Percentiles rank a stretch among this genome's conserved stretches.
Conservation (phyloP, 176 grass and related monocot genomes). For the Coix lacrymajobi region DNA sequence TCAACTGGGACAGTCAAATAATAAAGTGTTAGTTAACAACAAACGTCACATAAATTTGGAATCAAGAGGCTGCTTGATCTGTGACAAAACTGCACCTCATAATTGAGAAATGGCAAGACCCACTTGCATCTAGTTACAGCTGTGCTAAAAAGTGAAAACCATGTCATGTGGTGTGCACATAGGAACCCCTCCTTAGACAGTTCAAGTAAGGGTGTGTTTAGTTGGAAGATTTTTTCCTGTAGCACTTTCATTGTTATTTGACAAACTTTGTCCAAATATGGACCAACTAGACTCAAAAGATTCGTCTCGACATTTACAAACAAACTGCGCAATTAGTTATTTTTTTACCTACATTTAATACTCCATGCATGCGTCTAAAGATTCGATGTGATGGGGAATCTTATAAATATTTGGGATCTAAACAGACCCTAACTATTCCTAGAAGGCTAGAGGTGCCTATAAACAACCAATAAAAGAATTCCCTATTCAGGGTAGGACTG, state of each 20-base stretch:
- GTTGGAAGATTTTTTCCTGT: too few species aligned
- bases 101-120: not conserved
- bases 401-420: too few species aligned
- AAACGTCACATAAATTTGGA: not conserved
- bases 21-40: not conserved
- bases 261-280: too few species aligned
- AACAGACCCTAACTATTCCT: not conserved
- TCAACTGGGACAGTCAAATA: not conserved
- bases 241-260: too few species aligned
- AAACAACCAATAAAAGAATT: constrained; percentile 10
- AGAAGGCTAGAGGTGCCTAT: not conserved
- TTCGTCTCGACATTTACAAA: too few species aligned
- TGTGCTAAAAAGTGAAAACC: not conserved
- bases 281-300: too few species aligned
- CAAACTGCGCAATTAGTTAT: too few species aligned
- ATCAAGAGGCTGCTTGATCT: not conserved
- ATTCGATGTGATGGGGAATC: too few species aligned
- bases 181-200: not conserved
- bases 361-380: too few species aligned
- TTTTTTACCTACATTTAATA: too few species aligned
- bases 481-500: not conserved
- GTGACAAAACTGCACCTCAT: not conserved
- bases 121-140: not conserved
- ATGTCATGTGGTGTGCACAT: not conserved
- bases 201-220: not conserved